These are phyloP conservation scores for Suillus subalutaceus DNA, from an alignment of 768 basidiomycete species.

Conservation along the genomic window DNA sequence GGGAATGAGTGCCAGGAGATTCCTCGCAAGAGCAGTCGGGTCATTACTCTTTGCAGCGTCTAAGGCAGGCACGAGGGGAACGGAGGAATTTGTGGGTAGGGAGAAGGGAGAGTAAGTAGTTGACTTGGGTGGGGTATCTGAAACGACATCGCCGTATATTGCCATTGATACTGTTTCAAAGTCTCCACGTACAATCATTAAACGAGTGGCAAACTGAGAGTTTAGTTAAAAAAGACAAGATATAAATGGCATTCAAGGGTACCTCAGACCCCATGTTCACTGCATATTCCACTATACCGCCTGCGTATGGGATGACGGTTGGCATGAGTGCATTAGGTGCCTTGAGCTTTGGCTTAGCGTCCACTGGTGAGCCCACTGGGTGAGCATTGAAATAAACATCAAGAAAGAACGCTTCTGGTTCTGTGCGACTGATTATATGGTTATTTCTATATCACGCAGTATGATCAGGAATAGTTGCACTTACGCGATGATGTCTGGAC, in stretches of 20 bases:
- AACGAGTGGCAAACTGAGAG: slow-evolving; percentile 66
- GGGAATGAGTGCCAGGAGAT: slow-evolving; percentile 63
- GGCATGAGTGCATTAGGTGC: slow-evolving; percentile 73
- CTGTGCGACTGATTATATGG: slow-evolving; percentile 53
- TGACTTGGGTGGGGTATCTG: slow-evolving; percentile 42
- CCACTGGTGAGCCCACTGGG: slow-evolving; percentile 44
- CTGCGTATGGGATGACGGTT: slow-evolving; percentile 71
- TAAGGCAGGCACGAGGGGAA: slow-evolving; percentile 50
- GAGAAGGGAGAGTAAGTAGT: slow-evolving; percentile 45
- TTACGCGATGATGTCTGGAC: slow-evolving; percentile 66
- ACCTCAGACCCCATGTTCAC: slow-evolving; percentile 76
- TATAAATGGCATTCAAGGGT: slow-evolving; percentile 19
- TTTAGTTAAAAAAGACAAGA: slow-evolving; percentile 9
- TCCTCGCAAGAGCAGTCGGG: slow-evolving; percentile 62
- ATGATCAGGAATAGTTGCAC: slow-evolving; percentile 24
- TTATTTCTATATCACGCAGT: slow-evolving; percentile 17
- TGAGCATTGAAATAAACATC: slow-evolving; percentile 79
- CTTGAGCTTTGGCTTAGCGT: slow-evolving; percentile 60
- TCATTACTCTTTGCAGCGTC: slow-evolving; percentile 64
- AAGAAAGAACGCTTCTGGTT: slow-evolving; percentile 73
- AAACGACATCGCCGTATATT: slow-evolving; percentile 55
- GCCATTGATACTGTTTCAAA: slow-evolving; percentile 70
- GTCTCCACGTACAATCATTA: slow-evolving; percentile 81
- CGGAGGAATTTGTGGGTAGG: slow-evolving; percentile 37
- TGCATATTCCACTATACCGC: slow-evolving; percentile 63